Evolutionary conservation across 2,329 filamentous ascomycete genomes (phyloP).

Genomic region (Trichophyton mentagrophytes): DNA sequence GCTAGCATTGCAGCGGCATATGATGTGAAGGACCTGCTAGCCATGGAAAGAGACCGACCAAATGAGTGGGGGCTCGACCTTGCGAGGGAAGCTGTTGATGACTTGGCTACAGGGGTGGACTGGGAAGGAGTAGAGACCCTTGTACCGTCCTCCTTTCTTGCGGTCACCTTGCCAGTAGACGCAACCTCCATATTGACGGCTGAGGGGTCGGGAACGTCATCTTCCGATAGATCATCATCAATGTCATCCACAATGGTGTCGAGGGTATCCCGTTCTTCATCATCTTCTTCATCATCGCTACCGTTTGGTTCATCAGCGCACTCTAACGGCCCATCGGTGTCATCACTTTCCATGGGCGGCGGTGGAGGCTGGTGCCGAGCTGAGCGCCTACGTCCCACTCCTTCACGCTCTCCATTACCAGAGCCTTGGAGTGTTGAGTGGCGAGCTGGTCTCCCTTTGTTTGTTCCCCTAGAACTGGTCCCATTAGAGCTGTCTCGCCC

Average conservation of each 20-base stretch:
- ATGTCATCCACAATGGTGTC: slow-evolving; percentile 85
- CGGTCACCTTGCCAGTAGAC: slow-evolving; percentile 74
- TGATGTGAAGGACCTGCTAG: slow-evolving; percentile 49
- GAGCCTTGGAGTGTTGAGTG: slow-evolving; percentile 41
- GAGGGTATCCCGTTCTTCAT: slow-evolving; percentile 46
- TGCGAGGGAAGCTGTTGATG: slow-evolving; percentile 32
- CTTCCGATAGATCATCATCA: slow-evolving; percentile 68
- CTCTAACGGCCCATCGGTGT: slow-evolving; percentile 60
- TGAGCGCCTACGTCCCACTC: slow-evolving; percentile 17
- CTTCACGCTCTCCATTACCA: slow-evolving; percentile 45
- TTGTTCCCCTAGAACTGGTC: not conserved
- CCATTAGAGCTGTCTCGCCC: slow-evolving; percentile 1
- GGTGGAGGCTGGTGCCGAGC: slow-evolving; percentile 9
- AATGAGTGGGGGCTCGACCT: slow-evolving; percentile 42
- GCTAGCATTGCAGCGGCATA: slow-evolving; percentile 76
- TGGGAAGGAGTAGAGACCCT: slow-evolving; percentile 71
- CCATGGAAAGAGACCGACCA: slow-evolving; percentile 16
- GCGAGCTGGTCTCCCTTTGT: not conserved
- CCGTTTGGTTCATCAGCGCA: slow-evolving; percentile 86
- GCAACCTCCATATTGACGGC: slow-evolving; percentile 88
- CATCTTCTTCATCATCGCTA: slow-evolving; percentile 53
- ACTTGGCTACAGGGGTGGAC: slow-evolving; percentile 34
- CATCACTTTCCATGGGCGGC: slow-evolving; percentile 45
- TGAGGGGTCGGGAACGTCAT: slow-evolving; percentile 63
- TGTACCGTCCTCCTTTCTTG: slow-evolving; percentile 82